These are phyloP conservation scores for Telopea speciosissima DNA, from an alignment of 177 flowering plant genomes.

Conservation along the genomic window DNA sequence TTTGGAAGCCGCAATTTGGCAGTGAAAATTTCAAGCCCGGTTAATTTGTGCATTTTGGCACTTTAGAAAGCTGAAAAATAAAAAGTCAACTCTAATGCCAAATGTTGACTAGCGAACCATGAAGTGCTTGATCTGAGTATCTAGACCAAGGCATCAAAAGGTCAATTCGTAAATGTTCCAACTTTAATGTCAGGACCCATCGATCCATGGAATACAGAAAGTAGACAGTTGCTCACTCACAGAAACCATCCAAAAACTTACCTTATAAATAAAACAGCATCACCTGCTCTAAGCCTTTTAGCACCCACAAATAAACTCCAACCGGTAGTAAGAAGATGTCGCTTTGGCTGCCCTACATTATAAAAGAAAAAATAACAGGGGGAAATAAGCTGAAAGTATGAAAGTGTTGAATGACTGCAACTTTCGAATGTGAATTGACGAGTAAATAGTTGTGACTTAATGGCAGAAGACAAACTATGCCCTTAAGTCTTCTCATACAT, in stretches of 20 bases:
- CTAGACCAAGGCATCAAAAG: background rate
- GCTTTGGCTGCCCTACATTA: slow-evolving; percentile 65
- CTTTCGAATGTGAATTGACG: background rate
- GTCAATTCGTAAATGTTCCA: background rate
- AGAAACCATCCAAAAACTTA: slow-evolving; percentile 11
- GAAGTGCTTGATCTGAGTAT: background rate
- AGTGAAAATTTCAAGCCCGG: too few species aligned
- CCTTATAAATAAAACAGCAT: slow-evolving; percentile 39
- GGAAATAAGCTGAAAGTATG: background rate
- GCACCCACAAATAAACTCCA: slow-evolving; percentile 90
- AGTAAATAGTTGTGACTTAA: background rate
- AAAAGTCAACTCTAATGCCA: too few species aligned
- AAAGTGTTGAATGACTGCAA: background rate
- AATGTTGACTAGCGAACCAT: background rate
- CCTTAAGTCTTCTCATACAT: too few species aligned
- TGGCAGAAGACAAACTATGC: background rate
- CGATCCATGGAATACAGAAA: background rate
- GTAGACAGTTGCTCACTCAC: too few species aligned
- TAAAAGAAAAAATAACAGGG: background rate
- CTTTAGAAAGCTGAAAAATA: too few species aligned
- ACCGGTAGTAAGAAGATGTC: slow-evolving; percentile 91
- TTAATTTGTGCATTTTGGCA: too few species aligned
- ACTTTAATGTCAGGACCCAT: background rate
- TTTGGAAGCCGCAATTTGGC: too few species aligned
- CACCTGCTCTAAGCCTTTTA: slow-evolving; percentile 81